Conservation (phyloP, 2,329 filamentous ascomycete genomes). For the Pseudogymnoascus sp. region DNA sequence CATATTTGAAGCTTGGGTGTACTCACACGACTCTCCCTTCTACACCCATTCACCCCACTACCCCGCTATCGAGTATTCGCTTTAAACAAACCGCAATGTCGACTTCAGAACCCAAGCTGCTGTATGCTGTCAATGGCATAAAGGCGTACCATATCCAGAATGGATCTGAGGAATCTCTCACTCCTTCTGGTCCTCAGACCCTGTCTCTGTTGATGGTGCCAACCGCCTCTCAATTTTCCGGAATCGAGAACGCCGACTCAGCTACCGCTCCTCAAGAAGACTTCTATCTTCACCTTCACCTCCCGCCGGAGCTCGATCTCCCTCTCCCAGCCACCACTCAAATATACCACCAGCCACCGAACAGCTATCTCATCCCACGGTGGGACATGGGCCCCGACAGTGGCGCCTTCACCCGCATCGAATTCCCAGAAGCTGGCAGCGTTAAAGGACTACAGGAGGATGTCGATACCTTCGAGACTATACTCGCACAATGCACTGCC, state of each 20-base stretch:
- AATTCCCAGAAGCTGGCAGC: conserved; percentile 70
- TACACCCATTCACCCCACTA: not conserved
- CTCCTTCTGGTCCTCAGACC: conserved; percentile 78
- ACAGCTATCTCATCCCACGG: conserved; percentile 86
- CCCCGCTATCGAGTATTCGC: conserved; percentile 2
- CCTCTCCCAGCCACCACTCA: conserved; percentile 91
- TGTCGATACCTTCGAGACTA: conserved; percentile 93
- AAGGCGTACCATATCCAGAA: conserved; percentile 84
- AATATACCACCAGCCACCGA: conserved; percentile 91
- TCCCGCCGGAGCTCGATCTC: conserved; percentile 88
- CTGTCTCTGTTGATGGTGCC: conserved; percentile 94
- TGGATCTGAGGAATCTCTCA: conserved; percentile 76
- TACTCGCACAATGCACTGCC: conserved; percentile 92
- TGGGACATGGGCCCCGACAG: conserved; percentile 87
- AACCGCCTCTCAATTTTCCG: conserved; percentile 64
- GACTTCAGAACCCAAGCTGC: conserved; percentile 48
- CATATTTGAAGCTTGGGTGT: conserved; percentile 5
- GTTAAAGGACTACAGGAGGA: conserved; percentile 78
- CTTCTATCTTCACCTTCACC: conserved; percentile 92
- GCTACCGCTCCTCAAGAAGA: conserved; percentile 63
- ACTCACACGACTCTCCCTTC: not conserved
- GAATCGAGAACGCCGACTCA: conserved; percentile 43
- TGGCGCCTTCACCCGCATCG: conserved; percentile 85
- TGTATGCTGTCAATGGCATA: conserved; percentile 73
- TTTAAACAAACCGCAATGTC: conserved; percentile 4